A percentile compares a stretch with the other conserved stretches of the same genome.
Conservation (phyloP, 2,329 filamentous ascomycete species). For the Aspergillus tamarii region DNA sequence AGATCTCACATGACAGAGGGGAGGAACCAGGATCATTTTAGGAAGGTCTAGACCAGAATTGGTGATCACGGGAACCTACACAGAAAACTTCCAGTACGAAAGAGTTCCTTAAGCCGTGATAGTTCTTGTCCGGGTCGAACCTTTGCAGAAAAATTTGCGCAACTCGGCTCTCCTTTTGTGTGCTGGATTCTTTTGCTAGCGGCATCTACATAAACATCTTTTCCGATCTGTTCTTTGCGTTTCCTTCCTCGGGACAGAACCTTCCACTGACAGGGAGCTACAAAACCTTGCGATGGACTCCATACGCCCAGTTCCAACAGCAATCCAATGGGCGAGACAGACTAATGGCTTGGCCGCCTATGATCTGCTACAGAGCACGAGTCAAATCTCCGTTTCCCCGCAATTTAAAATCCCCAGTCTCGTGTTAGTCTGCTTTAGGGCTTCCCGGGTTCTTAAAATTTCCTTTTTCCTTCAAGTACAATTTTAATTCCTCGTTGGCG, state of each 20-base stretch:
- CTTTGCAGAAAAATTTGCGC: neutral
- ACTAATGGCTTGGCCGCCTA: constrained; percentile 12
- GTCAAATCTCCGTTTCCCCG: constrained; percentile 11
- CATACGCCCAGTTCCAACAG: neutral
- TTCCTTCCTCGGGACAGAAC: neutral
- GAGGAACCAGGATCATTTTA: too few species aligned
- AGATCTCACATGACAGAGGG: neutral
- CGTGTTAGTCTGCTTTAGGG: constrained; percentile 2
- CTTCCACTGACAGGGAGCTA: neutral
- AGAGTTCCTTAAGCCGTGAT: neutral
- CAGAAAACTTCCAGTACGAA: neutral
- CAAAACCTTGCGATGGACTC: neutral
- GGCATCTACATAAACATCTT: neutral
- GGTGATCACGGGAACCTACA: neutral
- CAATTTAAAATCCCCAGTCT: constrained; percentile 8
- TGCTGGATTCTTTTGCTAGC: neutral
- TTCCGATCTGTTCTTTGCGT: neutral
- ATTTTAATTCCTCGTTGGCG: neutral
- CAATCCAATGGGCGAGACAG: constrained; percentile 5
- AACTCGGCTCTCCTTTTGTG: neutral
- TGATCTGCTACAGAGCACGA: constrained; percentile 8
- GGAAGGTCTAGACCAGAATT: neutral
- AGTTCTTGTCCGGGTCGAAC: neutral
- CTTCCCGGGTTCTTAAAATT: neutral
- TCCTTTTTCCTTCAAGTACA: neutral